These are phyloP conservation scores for Hippophae gyantsensis DNA, from an alignment of 306 rosid species.

Conservation along the genomic window DNA sequence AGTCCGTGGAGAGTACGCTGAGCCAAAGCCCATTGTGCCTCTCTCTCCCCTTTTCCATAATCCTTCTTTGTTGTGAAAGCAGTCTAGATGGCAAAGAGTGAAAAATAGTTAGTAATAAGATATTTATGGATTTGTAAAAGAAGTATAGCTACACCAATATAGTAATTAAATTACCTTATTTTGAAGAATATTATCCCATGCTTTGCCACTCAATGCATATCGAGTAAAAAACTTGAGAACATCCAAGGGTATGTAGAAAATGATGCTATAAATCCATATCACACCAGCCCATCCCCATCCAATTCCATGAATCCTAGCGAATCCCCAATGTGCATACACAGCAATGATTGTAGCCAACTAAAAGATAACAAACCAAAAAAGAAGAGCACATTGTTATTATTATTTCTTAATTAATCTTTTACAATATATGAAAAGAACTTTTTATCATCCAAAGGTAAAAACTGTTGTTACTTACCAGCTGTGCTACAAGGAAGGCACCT, in stretches of 20 bases:
- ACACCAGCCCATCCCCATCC: slow-evolving; percentile 98
- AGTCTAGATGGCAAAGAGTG: slow-evolving; percentile 21
- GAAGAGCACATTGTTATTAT: not conserved
- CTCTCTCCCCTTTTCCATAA: slow-evolving; percentile 77
- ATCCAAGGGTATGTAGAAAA: slow-evolving; percentile 68
- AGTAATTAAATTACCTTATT: slow-evolving; percentile 34
- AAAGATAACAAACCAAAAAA: not conserved
- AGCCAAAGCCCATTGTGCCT: slow-evolving; percentile 88
- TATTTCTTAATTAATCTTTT: not conserved
- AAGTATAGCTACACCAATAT: not conserved
- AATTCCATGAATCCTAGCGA: slow-evolving; percentile 57
- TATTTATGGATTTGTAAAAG: not conserved
- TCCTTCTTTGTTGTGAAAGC: slow-evolving; percentile 81
- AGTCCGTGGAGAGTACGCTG: slow-evolving; percentile 82
- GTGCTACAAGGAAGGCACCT: slow-evolving; percentile 57
- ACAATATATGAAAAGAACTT: not conserved
- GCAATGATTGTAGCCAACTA: slow-evolving; percentile 70
- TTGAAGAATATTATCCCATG: slow-evolving; percentile 64
- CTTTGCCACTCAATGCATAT: slow-evolving; percentile 71
- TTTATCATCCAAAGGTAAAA: not conserved
- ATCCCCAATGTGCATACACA: slow-evolving; percentile 69
- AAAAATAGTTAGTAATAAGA: not conserved
- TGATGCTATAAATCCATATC: slow-evolving; percentile 67
- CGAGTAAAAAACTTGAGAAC: slow-evolving; percentile 54
- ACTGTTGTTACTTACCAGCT: slow-evolving; percentile 40